A percentile compares a stretch with the other conserved stretches of the same genome.
phyloP scores from a whole-genome alignment of 257 asterid genomes.

The Gardenia jasminoides region DNA sequence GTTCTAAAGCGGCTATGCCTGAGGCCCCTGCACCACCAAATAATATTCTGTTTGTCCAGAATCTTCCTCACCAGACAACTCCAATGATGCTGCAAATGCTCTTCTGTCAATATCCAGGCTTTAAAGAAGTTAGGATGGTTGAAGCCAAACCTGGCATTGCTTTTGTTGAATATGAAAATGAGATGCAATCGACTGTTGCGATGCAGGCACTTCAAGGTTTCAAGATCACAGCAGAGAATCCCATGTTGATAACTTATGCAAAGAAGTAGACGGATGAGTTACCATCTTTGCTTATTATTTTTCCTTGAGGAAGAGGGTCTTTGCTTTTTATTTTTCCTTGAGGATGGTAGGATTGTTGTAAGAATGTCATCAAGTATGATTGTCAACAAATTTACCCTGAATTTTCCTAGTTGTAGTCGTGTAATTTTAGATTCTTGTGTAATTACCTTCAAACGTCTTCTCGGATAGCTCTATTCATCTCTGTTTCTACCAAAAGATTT shows the following conservation, averaged over 20 bases:
- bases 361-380: background rate
- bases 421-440: slow-evolving; percentile 33
- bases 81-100: slow-evolving; percentile 98
- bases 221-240: slow-evolving; percentile 69
- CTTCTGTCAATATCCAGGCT: slow-evolving; percentile 80
- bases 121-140: slow-evolving; percentile 92
- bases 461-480: background rate
- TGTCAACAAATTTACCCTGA: background rate
- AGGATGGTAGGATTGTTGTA: background rate
- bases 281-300: slow-evolving; percentile 2
- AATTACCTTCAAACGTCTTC: background rate
- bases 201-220: slow-evolving; percentile 92
- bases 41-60: slow-evolving; percentile 79
- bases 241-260: slow-evolving; percentile 86
- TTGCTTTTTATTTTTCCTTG: background rate
- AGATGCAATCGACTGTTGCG: slow-evolving; percentile 89
- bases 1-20: slow-evolving; percentile 60
- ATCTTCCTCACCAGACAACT: slow-evolving; percentile 90
- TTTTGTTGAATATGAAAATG: slow-evolving; percentile 83
- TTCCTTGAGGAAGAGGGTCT: background rate
- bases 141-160: slow-evolving; percentile 98
- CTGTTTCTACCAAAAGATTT: background rate
- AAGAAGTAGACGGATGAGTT: slow-evolving; percentile 54
- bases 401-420: slow-evolving; percentile 27
- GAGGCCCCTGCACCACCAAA: slow-evolving; percentile 99